Evolutionary conservation across 108 stramenopile genomes (phyloP).

Genomic region (Halocafeteria seosinensis): DNA sequence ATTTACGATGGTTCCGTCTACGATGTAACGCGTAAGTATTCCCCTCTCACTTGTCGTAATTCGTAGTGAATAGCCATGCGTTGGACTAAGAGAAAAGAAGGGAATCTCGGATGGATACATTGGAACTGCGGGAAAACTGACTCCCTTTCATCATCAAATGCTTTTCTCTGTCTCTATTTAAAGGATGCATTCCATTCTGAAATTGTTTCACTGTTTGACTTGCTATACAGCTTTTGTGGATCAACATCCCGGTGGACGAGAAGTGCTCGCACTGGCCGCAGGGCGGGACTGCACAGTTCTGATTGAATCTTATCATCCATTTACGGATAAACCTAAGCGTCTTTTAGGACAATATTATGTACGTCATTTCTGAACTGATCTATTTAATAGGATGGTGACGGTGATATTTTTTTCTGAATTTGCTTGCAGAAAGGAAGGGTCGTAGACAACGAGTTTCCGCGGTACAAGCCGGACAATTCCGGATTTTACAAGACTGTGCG

Average conservation of each 20-base stretch:
- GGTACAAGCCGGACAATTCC: conserved; percentile 25
- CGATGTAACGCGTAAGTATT: conserved; percentile 1
- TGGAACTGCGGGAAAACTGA: neutral
- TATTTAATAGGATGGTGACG: too few relatives aligned
- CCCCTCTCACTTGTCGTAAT: neutral
- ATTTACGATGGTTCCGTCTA: neutral
- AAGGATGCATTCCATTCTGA: neutral
- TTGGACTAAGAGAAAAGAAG: neutral
- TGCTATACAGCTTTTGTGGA: conserved; percentile 14
- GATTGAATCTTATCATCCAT: conserved; percentile 26
- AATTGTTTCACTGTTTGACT: neutral
- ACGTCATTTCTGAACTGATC: neutral
- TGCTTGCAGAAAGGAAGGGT: conserved; percentile 18
- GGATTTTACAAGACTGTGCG: conserved; percentile 22
- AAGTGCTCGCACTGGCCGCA: conserved; percentile 20
- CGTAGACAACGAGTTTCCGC: conserved; percentile 15
- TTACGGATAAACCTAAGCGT: too few relatives aligned
- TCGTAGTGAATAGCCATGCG: neutral
- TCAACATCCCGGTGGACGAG: conserved; percentile 23
- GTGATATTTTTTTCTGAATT: neutral
- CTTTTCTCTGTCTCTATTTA: neutral
- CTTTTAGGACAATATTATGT: conserved; percentile 22
- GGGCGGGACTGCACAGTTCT: conserved; percentile 26
- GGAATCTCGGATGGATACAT: neutral
- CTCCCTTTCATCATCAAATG: neutral